Evolutionary conservation across 129 eudicot genomes (phyloP).

Genomic region (Saposhnikovia divaricata): DNA sequence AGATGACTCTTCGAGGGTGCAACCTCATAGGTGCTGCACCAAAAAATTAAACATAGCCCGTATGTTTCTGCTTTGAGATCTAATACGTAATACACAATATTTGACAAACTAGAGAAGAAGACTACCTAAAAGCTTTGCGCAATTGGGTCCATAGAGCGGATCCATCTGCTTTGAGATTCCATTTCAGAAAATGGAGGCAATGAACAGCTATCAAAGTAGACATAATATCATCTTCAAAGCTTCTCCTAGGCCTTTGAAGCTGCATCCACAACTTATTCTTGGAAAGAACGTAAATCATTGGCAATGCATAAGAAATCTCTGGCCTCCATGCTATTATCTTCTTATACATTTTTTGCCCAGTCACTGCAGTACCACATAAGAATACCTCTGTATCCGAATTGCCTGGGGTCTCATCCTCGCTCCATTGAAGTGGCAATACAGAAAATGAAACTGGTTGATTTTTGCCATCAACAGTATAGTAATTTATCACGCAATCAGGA

Average conservation of each 20-base stretch:
- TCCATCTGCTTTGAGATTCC: constrained; percentile 27
- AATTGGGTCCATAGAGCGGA: constrained; percentile 35
- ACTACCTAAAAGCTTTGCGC: constrained; percentile 40
- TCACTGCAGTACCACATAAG: constrained; percentile 40
- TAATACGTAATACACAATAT: not conserved
- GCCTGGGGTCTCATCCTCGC: constrained; percentile 16
- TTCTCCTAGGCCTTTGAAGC: constrained; percentile 36
- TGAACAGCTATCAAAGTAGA: constrained; percentile 34
- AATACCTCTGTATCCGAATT: constrained; percentile 11
- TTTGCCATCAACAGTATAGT: constrained; percentile 27
- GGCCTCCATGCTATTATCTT: constrained; percentile 62
- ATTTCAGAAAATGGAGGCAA: constrained; percentile 54
- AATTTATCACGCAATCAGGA: constrained; percentile 39
- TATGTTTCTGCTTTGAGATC: not conserved
- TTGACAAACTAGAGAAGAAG: not conserved
- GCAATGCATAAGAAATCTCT: constrained; percentile 35
- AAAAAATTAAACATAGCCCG: not conserved
- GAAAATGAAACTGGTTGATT: constrained; percentile 38
- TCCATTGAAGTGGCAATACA: constrained; percentile 41
- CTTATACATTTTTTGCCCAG: constrained; percentile 34
- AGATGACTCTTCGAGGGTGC: constrained; percentile 47
- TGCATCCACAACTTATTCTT: constrained; percentile 49
- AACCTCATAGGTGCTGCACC: constrained; percentile 35
- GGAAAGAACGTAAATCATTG: constrained; percentile 49
- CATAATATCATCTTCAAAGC: constrained; percentile 27